Percentiles rank a stretch among this genome's conserved stretches.
phyloP scores from a whole-genome alignment of 2,329 filamentous ascomycete species.

The Xylaria sp. region DNA sequence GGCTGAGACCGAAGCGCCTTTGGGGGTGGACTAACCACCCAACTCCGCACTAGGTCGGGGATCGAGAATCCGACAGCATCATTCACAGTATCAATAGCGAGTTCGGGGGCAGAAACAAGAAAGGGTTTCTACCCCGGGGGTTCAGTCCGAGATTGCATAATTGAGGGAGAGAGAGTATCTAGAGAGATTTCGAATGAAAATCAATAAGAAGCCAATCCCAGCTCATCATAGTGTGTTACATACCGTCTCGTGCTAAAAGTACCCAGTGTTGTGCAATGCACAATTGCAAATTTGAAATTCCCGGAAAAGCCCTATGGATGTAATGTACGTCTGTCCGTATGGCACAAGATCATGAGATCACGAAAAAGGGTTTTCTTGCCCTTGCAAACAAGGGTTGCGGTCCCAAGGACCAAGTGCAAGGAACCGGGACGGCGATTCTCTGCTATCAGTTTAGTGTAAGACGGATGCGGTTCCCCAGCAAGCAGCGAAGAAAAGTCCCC shows the following conservation, averaged over 20 bases:
- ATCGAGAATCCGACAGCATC: background rate
- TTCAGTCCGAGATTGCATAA: conserved; percentile 29
- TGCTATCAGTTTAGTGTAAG: conserved; percentile 13
- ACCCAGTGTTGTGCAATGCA: background rate
- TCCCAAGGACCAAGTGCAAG: conserved; percentile 11
- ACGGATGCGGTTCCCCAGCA: conserved; percentile 13
- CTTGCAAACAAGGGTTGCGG: conserved; percentile 5
- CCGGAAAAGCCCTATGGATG: background rate
- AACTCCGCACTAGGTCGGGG: conserved; percentile 1
- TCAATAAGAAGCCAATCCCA: background rate
- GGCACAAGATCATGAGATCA: conserved; percentile 22
- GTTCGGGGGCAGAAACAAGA: conserved; percentile 6
- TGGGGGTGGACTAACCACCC: background rate
- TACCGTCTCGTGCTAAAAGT: background rate
- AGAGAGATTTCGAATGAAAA: conserved; percentile 10
- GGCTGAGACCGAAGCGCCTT: background rate
- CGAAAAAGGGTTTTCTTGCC: conserved; percentile 12
- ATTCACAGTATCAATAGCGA: conserved; percentile 23
- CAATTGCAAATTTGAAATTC: conserved; percentile 13
- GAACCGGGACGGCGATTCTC: conserved; percentile 13
- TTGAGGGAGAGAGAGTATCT: conserved; percentile 1
- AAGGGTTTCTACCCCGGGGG: conserved; percentile 16
- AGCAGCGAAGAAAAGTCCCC: background rate
- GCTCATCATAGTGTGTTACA: background rate
- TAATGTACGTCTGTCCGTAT: background rate